Evolutionary conservation across 2,329 filamentous ascomycete genomes (phyloP), one percentile per base, ranked within the genome.

Genomic region (Colletotrichum musicola): DNA sequence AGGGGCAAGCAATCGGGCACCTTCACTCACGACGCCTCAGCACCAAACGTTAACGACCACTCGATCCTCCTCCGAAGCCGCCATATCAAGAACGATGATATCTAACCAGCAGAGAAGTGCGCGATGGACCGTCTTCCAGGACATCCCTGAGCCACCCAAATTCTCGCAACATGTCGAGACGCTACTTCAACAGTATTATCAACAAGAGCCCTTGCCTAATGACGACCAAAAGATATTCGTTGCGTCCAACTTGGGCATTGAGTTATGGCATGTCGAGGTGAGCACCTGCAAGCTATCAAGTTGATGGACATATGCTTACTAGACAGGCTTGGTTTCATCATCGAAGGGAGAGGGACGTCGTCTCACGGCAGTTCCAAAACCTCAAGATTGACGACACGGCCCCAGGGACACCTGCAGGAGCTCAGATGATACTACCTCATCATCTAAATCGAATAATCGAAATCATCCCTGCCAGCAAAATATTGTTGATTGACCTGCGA

Each of bases 171-270:
- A 87, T 62, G 81, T 87, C 7, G 80, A 86, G 66, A 78, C 76
- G 20, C 82, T 86, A 2, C 78, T 89, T 2, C 86, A 89, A 62
- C 82, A 85, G 27, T 88, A 87, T 68, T 89, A 86, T 70, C 80
- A 82, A 27, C 77, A 77, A 6, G 80, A 86, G 30, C 79, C 84
- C 2, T 74, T 82, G 1, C 86, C 86, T 2, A 86, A 80, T 49
- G 80, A 85, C 54, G 83, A 81, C 1, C 82, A 86, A 47, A 83
- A 83, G 42, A 85, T 85, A 47, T 85, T 87, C 73, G 78, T 88
- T 49, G 85, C 86, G 10, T 88, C 86, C 0, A 88, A 84, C 47
- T 75, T 88, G 2, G 84, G 84, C 14, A 82, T 87, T 25, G 85
- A 88, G 63, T 80, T 82, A 3, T 77, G 79, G 55, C 84, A 88